These are phyloP conservation scores for Elsinoe ampelina DNA, from an alignment of 2,329 filamentous ascomycete species.

Conservation along the genomic window DNA sequence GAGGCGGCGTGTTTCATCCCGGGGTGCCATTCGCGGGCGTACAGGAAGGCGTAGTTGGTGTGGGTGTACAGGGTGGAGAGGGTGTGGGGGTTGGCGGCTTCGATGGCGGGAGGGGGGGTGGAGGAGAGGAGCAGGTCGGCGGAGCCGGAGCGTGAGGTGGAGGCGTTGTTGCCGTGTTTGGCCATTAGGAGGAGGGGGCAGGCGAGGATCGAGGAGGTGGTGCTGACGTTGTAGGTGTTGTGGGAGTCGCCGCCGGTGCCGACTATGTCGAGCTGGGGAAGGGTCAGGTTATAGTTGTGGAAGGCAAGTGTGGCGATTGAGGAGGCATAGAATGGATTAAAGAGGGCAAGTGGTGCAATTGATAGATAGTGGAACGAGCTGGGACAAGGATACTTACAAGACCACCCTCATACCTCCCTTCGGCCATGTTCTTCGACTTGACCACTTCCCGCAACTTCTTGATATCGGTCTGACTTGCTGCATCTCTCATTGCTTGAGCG, in stretches of 20 bases:
- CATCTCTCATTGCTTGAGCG: slow-evolving; percentile 72
- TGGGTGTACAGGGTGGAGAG: slow-evolving; percentile 63
- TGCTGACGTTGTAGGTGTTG: slow-evolving; percentile 97
- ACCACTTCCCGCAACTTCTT: slow-evolving; percentile 53
- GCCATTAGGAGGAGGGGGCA: slow-evolving; percentile 76
- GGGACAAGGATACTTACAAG: slow-evolving; percentile 50
- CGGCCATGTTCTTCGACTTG: slow-evolving; percentile 44
- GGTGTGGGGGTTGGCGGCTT: slow-evolving; percentile 61
- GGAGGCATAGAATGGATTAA: too few species aligned
- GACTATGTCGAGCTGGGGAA: slow-evolving; percentile 71
- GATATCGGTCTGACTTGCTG: slow-evolving; percentile 63
- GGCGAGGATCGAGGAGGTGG: slow-evolving; percentile 84
- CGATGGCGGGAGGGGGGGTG: slow-evolving; percentile 64
- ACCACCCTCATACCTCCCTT: slow-evolving; percentile 72
- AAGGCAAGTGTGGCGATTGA: too few species aligned
- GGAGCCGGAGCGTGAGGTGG: slow-evolving; percentile 89
- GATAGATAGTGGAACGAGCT: not conserved
- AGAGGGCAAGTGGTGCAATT: too few species aligned
- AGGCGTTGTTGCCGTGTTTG: slow-evolving; percentile 94
- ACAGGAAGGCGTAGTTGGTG: slow-evolving; percentile 91
- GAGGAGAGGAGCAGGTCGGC: slow-evolving; percentile 75
- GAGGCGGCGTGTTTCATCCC: slow-evolving; percentile 85
- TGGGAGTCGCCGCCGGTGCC: slow-evolving; percentile 94
- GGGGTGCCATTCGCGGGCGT: slow-evolving; percentile 91
- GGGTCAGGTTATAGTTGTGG: too few species aligned